Evolutionary conservation across 2,329 filamentous ascomycete species (phyloP), one percentile per base, ranked within the genome.

Genomic region (Plectosphaerella cucumerina): DNA sequence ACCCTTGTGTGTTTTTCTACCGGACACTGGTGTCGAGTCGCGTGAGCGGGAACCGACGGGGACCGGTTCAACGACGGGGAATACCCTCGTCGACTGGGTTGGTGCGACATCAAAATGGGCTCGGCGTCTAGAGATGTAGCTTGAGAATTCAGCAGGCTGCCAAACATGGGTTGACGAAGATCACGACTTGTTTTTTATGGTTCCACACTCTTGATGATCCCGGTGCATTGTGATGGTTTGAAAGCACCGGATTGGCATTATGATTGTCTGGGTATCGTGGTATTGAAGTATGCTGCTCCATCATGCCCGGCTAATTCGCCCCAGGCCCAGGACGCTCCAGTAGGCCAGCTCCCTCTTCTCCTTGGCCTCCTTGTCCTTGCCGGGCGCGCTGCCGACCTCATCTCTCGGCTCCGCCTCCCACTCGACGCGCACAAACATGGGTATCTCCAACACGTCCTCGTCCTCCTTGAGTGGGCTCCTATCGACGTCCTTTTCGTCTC

Each of bases 291-390:
- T 31, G 33, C 37, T 20, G 23, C 26, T 49, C 53, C 49, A 49
- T 49, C 56, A 58, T 65, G 50, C 75, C 63, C 76, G 74, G 58
- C 73, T 81, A 62, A 97, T 94, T 61, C 85, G 85, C 10, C 94
- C 94, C 52, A 95, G 81, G 4, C 93, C 93, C 34, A 97, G 75
- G 18, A 96, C 91, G 72, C 89, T 91, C 94, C 94, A 99, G 70
- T 96, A 97, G 50, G 91, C 91, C 69, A 97, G 72, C 65, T 97
- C 94, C 62, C 88, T 82, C 74, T 85, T 93, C 70, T 93, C 89
- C 66, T 79, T 86, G 45, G 75, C 81, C 43, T 81, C 83, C 66
- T 78, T 85, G 59, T 79, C 81, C 64, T 69, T 77, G 34, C 70
- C 68, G 2, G 70, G 61, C 9, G 72, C 70, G 4, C 78, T 74